Conservation (phyloP, 306 rosid genomes). For the Medicago lupulina region DNA sequence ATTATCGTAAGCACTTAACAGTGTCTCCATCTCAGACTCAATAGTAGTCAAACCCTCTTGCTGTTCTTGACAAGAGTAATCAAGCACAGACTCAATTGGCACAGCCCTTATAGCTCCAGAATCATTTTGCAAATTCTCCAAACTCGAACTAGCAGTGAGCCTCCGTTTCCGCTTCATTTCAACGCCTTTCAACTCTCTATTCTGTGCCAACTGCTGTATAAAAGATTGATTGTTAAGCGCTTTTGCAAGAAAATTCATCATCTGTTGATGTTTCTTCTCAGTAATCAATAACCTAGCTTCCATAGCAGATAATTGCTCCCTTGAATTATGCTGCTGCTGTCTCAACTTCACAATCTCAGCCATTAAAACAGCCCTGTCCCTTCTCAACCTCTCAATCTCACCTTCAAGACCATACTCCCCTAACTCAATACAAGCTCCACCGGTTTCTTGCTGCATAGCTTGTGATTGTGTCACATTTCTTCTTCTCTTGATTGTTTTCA, state of each 20-base stretch:
- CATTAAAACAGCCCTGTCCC: slow-evolving; percentile 71
- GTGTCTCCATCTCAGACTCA: slow-evolving; percentile 68
- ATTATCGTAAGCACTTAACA: slow-evolving; percentile 52
- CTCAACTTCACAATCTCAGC: slow-evolving; percentile 68
- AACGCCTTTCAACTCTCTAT: slow-evolving; percentile 47
- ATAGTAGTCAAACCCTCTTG: slow-evolving; percentile 47
- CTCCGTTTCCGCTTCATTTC: slow-evolving; percentile 70
- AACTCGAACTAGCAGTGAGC: slow-evolving; percentile 57
- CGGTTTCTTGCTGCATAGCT: slow-evolving; percentile 45
- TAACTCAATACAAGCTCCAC: slow-evolving; percentile 67
- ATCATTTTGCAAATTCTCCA: slow-evolving; percentile 65
- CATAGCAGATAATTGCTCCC: slow-evolving; percentile 56
- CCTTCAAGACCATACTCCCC: slow-evolving; percentile 83
- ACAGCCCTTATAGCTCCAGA: slow-evolving; percentile 23
- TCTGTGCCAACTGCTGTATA: slow-evolving; percentile 52
- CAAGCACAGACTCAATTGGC: slow-evolving; percentile 39
- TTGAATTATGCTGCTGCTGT: slow-evolving; percentile 77
- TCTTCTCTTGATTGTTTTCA: slow-evolving; percentile 89
- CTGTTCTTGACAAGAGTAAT: slow-evolving; percentile 43
- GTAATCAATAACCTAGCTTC: slow-evolving; percentile 65
- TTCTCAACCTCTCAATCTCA: slow-evolving; percentile 67
- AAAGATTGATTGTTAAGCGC: slow-evolving; percentile 66
- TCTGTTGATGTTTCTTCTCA: slow-evolving; percentile 77
- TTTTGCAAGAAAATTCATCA: slow-evolving; percentile 72
- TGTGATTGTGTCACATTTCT: slow-evolving; percentile 68